Evolutionary conservation across 2,329 filamentous ascomycete species (phyloP).

Genomic region (Drechslerella coelobrocha): DNA sequence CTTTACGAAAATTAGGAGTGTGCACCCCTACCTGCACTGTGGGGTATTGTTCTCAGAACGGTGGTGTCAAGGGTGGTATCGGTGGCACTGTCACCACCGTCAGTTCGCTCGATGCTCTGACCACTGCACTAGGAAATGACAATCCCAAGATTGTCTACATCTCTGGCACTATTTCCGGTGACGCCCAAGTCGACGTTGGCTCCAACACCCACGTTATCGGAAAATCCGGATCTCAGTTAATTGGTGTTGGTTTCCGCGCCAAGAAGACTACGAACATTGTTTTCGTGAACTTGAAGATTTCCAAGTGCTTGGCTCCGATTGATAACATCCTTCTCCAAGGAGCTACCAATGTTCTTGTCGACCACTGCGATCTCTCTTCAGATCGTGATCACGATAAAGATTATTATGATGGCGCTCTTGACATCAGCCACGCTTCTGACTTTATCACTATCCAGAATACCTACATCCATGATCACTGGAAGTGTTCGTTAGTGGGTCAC

Average conservation of each 20-base stretch:
- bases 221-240: conserved; percentile 55
- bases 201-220: conserved; percentile 65
- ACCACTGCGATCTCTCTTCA: conserved; percentile 71
- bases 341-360: conserved; percentile 69
- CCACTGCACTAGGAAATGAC: conserved; percentile 58
- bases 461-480: conserved; percentile 43
- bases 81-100: conserved; percentile 63
- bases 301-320: conserved; percentile 65
- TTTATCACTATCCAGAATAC: conserved; percentile 64
- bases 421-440: conserved; percentile 70
- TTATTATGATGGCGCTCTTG: conserved; percentile 70
- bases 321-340: conserved; percentile 68
- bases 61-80: conserved; percentile 59
- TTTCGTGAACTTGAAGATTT: conserved; percentile 68
- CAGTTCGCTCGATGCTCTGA: conserved; percentile 60
- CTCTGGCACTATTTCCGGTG: conserved; percentile 60
- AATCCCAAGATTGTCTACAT: conserved; percentile 61
- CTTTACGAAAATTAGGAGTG: conserved; percentile 1
- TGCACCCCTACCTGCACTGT: conserved; percentile 30
- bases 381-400: conserved; percentile 69
- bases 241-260: conserved; percentile 64
- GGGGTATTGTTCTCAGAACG: conserved; percentile 50
- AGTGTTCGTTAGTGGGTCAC: conserved; percentile 37
- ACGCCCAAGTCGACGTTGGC: conserved; percentile 60
- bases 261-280: conserved; percentile 67